These are phyloP conservation scores for Aspergillus calidoustus DNA, from an alignment of 2,329 filamentous ascomycete genomes.

Conservation along the genomic window DNA sequence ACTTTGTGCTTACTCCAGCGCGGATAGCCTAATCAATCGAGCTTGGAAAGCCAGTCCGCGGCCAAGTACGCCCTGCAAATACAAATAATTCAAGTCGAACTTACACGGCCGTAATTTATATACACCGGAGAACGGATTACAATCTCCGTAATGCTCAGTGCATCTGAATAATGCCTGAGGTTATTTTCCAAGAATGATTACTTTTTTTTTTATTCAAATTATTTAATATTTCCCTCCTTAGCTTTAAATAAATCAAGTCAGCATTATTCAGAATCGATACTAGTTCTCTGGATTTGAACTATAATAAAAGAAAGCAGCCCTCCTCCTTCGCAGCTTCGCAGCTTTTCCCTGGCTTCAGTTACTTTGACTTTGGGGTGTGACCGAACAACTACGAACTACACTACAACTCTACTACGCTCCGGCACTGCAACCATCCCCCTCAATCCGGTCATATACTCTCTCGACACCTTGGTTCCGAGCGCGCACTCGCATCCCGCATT, in stretches of 20 bases:
- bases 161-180: conserved; percentile 8
- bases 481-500: neutral
- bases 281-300: neutral
- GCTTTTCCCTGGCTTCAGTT: conserved; percentile 15
- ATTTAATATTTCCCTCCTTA: conserved; percentile 12
- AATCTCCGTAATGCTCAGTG: conserved; percentile 15
- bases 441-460: conserved; percentile 18
- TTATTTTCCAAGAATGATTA: conserved; percentile 10
- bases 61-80: neutral
- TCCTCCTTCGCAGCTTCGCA: conserved; percentile 8
- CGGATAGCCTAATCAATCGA: neutral
- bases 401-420: neutral
- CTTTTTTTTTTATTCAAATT: conserved; percentile 13
- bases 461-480: conserved; percentile 8
- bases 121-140: conserved; percentile 13
- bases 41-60: neutral
- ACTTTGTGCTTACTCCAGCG: neutral
- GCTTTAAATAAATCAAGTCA: conserved; percentile 15
- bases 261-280: conserved; percentile 12
- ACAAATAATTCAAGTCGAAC: neutral
- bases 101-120: conserved; percentile 14
- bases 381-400: conserved; percentile 8
- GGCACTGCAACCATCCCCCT: conserved; percentile 16
- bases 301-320: conserved; percentile 14
- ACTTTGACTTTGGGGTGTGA: conserved; percentile 7